phyloP scores from a whole-genome alignment of 495 filamentous ascomycete genomes.

The Talaromyces wortmannii region DNA sequence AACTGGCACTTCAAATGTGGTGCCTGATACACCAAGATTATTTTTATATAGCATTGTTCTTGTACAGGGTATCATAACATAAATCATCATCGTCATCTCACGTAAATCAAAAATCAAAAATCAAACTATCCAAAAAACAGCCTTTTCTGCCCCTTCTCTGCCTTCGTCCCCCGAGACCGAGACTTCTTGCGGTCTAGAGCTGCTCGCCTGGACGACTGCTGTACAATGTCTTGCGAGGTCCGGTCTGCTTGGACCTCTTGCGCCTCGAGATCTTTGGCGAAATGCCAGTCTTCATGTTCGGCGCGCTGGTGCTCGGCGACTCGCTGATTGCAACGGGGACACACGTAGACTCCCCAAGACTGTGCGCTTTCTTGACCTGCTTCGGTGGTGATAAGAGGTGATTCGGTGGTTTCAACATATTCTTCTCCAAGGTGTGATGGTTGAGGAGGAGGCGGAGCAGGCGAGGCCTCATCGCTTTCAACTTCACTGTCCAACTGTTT shows the following conservation, averaged over 20 bases:
- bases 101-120: neutral
- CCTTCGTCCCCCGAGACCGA: conserved; percentile 33
- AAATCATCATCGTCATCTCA: neutral
- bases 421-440: neutral
- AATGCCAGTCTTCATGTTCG: conserved; percentile 93
- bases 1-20: too few relatives aligned
- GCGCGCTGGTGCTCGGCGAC: conserved; percentile 51
- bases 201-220: conserved; percentile 12
- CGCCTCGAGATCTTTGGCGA: conserved; percentile 77
- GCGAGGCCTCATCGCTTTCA: neutral
- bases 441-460: neutral
- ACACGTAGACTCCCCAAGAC: conserved; percentile 42
- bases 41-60: too few relatives aligned
- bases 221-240: conserved; percentile 14
- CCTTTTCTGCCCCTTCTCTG: conserved; percentile 72
- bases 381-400: neutral
- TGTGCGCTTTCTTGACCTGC: neutral
- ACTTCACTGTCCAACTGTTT: conserved; percentile 8
- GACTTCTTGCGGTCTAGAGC: conserved; percentile 2
- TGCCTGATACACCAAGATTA: too few relatives aligned
- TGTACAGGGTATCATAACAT: neutral
- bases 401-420: neutral
- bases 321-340: conserved; percentile 56
- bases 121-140: conserved; percentile 51
- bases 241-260: conserved; percentile 40